A percentile compares a stretch with the other conserved stretches of the same genome.
Evolutionary conservation across 1,284 basidiomycete genomes (phyloP).

Genomic region (Xanthoconium separans): DNA sequence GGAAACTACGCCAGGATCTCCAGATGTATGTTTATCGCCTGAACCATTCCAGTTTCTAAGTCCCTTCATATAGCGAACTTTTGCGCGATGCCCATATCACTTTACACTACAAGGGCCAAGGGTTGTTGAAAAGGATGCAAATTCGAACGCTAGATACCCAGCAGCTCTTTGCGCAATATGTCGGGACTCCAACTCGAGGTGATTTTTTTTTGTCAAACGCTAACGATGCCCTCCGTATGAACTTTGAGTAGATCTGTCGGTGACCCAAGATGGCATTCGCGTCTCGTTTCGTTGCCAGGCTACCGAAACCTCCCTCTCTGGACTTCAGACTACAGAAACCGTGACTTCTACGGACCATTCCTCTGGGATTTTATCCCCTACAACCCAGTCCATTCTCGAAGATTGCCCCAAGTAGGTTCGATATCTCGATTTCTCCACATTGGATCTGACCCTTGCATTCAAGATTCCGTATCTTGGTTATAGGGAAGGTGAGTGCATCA

Average conservation of each 20-base stretch:
- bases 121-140: background rate
- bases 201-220: background rate
- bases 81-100: background rate
- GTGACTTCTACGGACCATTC: background rate
- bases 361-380: background rate
- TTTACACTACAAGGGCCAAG: background rate
- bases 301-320: background rate
- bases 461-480: constrained; percentile 11
- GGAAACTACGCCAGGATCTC: background rate
- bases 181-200: background rate
- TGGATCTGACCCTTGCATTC: background rate
- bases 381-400: background rate
- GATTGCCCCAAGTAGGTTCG: background rate
- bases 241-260: background rate
- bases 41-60: background rate
- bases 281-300: background rate
- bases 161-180: background rate
- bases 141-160: background rate
- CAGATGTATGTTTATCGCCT: background rate
- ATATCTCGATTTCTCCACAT: background rate
- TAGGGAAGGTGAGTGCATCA: background rate
- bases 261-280: background rate
- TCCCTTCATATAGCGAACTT: background rate
- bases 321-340: background rate
- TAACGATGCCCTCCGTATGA: background rate